Evolutionary conservation across 345 rosid species (phyloP), one percentile per base, ranked within the genome.

Genomic region (Trapa bicornis): DNA sequence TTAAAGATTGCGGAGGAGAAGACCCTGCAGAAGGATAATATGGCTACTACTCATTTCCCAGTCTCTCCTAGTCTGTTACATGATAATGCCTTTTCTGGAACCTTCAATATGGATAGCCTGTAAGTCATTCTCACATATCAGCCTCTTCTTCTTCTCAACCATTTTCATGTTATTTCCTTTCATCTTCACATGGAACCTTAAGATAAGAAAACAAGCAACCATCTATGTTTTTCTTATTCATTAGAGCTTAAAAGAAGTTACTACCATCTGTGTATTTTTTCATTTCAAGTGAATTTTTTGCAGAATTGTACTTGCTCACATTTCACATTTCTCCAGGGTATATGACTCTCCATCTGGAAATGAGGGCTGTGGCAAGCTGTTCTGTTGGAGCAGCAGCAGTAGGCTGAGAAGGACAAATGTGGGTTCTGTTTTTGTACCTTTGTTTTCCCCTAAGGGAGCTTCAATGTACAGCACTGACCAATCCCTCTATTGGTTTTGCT

Each of bases 11-110:
- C 81, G 47, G 91, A 86, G 3, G 80, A 68, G 52, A 82, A 75
- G 72, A 82, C 66, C 66, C 72, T 77, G 48, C 85, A 79, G 58
- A 86, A 83, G 83, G 93, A 86, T 68, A 78, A 78, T 72, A 70
- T 69, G 0, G 71, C 78, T 72, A 22, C 29, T 22, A 77, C 70
- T 54, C 77, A 75, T 47, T 82, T 75, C 72, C 89, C 95, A 36
- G 83, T 86, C 72, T 87, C 96, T 61, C 99, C 99, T 13, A 91
- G 99, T 77, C 71, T 87, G 76, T 75, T 94, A 78, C 99, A 94
- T 65, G 83, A 80, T 56, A 70, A 67, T 76, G 83, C 65, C 74
- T 81, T 85, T 42, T 61, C 73, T 58, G 78, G 73, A 71, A 73
- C 75, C 66, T 70, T 72, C 71, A 87, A 73, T 84, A 90, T 84